phyloP scores from a whole-genome alignment of 805 yeast genomes.

The Metschnikowia matae region DNA sequence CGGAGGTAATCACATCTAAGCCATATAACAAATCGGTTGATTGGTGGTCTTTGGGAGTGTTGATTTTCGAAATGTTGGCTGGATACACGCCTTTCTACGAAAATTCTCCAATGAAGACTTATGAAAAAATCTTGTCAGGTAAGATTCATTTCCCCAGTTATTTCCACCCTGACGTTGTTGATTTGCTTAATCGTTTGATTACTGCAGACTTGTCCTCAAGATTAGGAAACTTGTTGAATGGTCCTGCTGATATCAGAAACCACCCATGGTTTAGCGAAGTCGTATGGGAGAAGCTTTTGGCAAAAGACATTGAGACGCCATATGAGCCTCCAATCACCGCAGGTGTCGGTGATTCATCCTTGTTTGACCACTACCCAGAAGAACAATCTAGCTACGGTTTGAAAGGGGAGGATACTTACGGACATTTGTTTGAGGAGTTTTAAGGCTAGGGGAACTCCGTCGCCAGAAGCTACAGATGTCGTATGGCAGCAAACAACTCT shows the following conservation, averaged over 20 bases:
- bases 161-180: conserved; percentile 51
- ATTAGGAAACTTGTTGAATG: conserved; percentile 55
- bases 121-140: conserved; percentile 54
- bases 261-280: conserved; percentile 61
- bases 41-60: conserved; percentile 63
- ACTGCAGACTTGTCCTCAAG: conserved; percentile 53
- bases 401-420: conserved; percentile 38
- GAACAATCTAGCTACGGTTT: conserved; percentile 40
- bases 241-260: conserved; percentile 51
- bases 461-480: not conserved
- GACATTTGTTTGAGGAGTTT: conserved; percentile 33
- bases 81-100: conserved; percentile 63
- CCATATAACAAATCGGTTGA: conserved; percentile 62
- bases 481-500: not conserved
- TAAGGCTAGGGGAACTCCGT: conserved; percentile 11
- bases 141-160: conserved; percentile 50
- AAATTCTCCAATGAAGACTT: conserved; percentile 60
- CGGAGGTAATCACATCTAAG: conserved; percentile 60
- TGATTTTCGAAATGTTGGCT: conserved; percentile 58
- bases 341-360: conserved; percentile 57
- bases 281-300: conserved; percentile 54
- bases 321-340: conserved; percentile 62
- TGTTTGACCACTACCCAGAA: conserved; percentile 43
- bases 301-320: conserved; percentile 58
- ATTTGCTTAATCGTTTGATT: conserved; percentile 47